Evolutionary conservation across 1,139 yeast species (phyloP), one percentile per base, ranked within the genome.

Genomic region (Blastobotrys ciferrii): DNA sequence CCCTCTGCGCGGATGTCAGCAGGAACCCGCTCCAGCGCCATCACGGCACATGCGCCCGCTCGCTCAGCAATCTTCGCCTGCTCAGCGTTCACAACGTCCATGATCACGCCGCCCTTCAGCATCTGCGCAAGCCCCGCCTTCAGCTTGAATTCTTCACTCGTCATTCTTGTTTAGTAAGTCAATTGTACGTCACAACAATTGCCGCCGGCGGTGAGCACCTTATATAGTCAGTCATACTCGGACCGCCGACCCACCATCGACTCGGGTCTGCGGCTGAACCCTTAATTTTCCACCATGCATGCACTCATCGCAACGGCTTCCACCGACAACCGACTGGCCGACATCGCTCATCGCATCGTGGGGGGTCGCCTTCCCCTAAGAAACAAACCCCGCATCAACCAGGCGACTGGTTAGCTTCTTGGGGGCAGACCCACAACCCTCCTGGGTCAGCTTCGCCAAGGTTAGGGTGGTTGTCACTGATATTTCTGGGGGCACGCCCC

Each of bases 21-120:
- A 18, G 95, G 95, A 50, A 87, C 87, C 60, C 85, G 74, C 68
- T 87, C 95, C 58, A 87, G 74, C 2, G 95, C 95, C 95, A 86
- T 87, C 33, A 87, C 95, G 9, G 95, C 94, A 70, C 88, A 84
- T 11, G 95, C 95, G 53, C 95, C 95, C 2, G 95, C 92, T 52
- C 71, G 75, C 67, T 87, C 94, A 30, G 95, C 95, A 53, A 87
- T 79, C 42, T 66, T 61, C 18, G 84, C 84, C 63, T 79, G 83
- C 54, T 78, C 84, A 25, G 77, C 77, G 45, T 71, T 78, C 43
- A 78, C 80, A 38, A 79, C 83, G 61, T 78, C 82, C 82, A 78
- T 78, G 54, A 78, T 78, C 48, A 78, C 82, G 70, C 94, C 80
- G 39, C 73, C 92, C 64, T 87, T 87, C 56, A 87, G 77, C 95